phyloP scores from a whole-genome alignment of 2,329 filamentous ascomycete species.

The Dendrostoma leiphaemia region DNA sequence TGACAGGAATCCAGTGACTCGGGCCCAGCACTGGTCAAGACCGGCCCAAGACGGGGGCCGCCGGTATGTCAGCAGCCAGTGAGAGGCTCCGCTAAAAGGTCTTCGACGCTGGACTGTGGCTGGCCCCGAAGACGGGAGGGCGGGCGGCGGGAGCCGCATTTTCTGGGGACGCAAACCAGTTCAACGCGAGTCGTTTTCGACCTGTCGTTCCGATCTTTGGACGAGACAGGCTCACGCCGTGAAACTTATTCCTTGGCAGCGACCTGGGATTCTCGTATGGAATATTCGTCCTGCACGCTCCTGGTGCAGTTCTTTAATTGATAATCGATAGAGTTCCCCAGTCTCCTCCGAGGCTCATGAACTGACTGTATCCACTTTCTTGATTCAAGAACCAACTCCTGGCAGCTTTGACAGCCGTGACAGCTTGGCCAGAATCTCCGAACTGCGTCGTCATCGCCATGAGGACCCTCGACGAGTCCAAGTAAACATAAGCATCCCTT shows the following conservation, averaged over 20 bases:
- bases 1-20: slow-evolving; percentile 9
- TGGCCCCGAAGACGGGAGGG: background rate
- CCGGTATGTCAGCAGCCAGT: slow-evolving; percentile 8
- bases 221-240: background rate
- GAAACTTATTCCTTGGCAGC: background rate
- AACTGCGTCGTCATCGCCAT: slow-evolving; percentile 32
- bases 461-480: slow-evolving; percentile 54
- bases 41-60: slow-evolving; percentile 2
- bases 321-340: background rate
- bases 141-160: slow-evolving; percentile 10
- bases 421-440: background rate
- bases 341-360: background rate
- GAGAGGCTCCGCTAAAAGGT: background rate
- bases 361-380: background rate
- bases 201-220: slow-evolving; percentile 6
- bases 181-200: slow-evolving; percentile 14
- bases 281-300: background rate
- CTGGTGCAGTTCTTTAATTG: background rate
- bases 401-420: too few species aligned
- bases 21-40: slow-evolving; percentile 16
- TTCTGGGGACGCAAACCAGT: background rate
- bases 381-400: too few species aligned
- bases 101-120: background rate
- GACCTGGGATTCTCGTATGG: background rate
- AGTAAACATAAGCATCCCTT: slow-evolving; percentile 31